Evolutionary conservation across 2,329 filamentous ascomycete genomes (phyloP).

Genomic region (Stachybotrys elegans): DNA sequence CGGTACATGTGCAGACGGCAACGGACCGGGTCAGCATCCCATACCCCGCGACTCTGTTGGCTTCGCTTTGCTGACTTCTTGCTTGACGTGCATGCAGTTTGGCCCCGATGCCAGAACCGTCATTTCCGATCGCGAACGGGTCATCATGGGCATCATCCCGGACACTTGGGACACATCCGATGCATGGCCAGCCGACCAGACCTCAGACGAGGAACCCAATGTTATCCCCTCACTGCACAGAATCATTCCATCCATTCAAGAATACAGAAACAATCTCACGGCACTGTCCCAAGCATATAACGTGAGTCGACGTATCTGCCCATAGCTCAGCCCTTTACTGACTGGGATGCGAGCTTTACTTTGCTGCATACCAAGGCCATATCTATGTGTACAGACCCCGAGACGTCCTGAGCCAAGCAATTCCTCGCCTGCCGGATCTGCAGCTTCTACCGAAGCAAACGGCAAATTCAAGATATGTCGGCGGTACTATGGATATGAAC

Average conservation of each 20-base stretch:
- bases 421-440: constrained; percentile 44
- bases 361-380: constrained; percentile 50
- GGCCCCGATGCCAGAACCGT: constrained; percentile 26
- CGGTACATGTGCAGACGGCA: constrained; percentile 31
- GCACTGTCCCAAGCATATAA: constrained; percentile 54
- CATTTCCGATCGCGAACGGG: constrained; percentile 30
- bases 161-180: constrained; percentile 19
- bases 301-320: constrained; percentile 23
- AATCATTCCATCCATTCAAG: constrained; percentile 27
- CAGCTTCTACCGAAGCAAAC: constrained; percentile 41
- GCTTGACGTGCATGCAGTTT: constrained; percentile 23
- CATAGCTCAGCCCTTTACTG: background rate
- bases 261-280: constrained; percentile 50
- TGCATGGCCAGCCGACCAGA: constrained; percentile 22
- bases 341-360: constrained; percentile 44
- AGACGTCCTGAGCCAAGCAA: constrained; percentile 38
- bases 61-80: background rate
- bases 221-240: constrained; percentile 26
- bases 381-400: constrained; percentile 54
- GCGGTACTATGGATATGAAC: constrained; percentile 47
- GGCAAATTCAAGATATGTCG: constrained; percentile 31
- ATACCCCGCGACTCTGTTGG: too few species aligned
- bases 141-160: constrained; percentile 15
- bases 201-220: too few species aligned
- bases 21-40: constrained; percentile 27